phyloP scores from a whole-genome alignment of 2,329 filamentous ascomycete genomes.

The Cladobotryum mycophilum region DNA sequence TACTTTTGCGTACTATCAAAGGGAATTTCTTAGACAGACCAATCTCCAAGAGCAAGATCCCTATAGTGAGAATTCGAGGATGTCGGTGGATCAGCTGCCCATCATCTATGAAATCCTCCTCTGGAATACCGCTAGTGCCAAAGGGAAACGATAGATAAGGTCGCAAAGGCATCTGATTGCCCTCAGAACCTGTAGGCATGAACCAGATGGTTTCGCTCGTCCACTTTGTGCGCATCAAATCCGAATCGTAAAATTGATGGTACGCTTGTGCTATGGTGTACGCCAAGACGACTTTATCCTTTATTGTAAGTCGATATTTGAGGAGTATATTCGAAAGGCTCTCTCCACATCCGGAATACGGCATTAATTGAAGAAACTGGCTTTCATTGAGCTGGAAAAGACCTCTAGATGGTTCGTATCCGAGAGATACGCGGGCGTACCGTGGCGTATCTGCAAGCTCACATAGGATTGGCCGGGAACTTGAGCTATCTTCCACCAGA shows the following conservation, averaged over 20 bases:
- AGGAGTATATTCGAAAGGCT: not conserved
- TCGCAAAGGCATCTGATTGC: no score
- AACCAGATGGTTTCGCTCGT: conserved; percentile 13
- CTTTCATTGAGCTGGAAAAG: not conserved
- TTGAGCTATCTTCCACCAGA: not conserved
- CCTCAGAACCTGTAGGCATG: conserved; percentile 5
- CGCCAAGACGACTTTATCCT: conserved; percentile 12
- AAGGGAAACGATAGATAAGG: no score
- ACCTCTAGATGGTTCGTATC: not conserved
- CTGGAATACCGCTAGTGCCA: no score
- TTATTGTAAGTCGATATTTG: conserved; percentile 6
- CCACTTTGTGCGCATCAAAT: conserved; percentile 12
- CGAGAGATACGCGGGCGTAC: not conserved
- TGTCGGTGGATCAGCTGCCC: not conserved
- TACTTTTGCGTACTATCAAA: not conserved
- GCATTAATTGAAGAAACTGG: not conserved
- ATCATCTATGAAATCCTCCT: no score
- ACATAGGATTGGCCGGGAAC: not conserved
- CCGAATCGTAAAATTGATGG: conserved; percentile 16
- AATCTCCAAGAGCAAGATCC: not conserved
- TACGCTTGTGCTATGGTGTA: conserved; percentile 10
- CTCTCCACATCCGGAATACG: not conserved
- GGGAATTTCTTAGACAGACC: not conserved
- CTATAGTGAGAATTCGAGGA: not conserved
- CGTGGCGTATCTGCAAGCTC: not conserved